phyloP scores from a whole-genome alignment of 2,329 filamentous ascomycete species.

The Amauroascus verrucosus region DNA sequence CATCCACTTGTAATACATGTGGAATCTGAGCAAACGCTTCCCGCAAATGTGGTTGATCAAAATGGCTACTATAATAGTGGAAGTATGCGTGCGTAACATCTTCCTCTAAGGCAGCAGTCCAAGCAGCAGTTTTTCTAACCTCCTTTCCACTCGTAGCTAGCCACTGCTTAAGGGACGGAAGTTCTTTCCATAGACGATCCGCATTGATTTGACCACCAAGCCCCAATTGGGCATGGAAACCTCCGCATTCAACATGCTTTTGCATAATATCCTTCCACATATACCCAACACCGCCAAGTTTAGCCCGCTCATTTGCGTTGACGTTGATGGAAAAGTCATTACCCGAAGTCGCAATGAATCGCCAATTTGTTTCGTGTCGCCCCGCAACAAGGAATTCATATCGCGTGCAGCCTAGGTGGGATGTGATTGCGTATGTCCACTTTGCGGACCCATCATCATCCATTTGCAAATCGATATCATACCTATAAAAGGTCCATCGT shows the following conservation, averaged over 20 bases:
- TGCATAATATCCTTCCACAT: conserved; percentile 99
- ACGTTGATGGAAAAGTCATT: conserved; percentile 91
- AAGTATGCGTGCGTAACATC: conserved; percentile 95
- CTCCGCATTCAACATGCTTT: conserved; percentile 91
- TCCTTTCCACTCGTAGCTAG: conserved; percentile 86
- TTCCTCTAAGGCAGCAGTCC: conserved; percentile 91
- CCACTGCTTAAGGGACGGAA: conserved; percentile 90
- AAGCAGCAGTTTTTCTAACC: conserved; percentile 76
- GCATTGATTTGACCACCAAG: conserved; percentile 92
- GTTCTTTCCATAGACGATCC: conserved; percentile 91
- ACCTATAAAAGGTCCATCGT: conserved; percentile 91
- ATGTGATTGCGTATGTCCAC: conserved; percentile 98
- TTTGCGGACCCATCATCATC: conserved; percentile 64
- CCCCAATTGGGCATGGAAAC: conserved; percentile 88
- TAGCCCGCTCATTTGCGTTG: conserved; percentile 71
- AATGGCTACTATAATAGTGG: conserved; percentile 97
- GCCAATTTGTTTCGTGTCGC: conserved; percentile 81
- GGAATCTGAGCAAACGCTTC: conserved; percentile 98
- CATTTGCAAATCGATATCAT: conserved; percentile 85
- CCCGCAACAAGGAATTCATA: conserved; percentile 96
- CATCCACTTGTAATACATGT: conserved; percentile 83
- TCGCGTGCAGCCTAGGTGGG: conserved; percentile 89
- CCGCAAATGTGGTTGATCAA: conserved; percentile 87
- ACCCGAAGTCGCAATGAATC: conserved; percentile 89
- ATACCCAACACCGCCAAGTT: conserved; percentile 77